phyloP scores from a whole-genome alignment of 257 asterid species.

The Penstemon davidsonii region DNA sequence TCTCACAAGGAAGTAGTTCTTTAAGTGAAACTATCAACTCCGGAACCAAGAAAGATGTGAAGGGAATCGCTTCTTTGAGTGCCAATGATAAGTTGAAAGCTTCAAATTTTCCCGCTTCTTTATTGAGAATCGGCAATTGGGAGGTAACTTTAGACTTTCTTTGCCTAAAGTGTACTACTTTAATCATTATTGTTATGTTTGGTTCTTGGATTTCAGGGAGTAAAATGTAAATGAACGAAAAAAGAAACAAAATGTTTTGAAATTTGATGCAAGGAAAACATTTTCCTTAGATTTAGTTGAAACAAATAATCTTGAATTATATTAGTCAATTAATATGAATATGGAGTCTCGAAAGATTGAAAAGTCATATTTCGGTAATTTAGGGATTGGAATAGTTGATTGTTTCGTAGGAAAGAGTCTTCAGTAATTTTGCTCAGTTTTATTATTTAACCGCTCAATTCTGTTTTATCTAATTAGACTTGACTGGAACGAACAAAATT shows the following conservation, averaged over 20 bases:
- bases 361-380: no score
- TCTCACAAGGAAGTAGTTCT: constrained; percentile 35
- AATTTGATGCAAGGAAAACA: no score
- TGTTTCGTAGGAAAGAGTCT: neutral
- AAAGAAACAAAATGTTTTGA: neutral
- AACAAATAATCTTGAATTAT: neutral
- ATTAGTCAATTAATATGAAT: neutral
- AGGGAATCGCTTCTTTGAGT: constrained; percentile 37
- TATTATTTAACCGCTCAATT: neutral
- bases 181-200: neutral
- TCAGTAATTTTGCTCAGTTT: constrained; percentile 3
- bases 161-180: constrained; percentile 1
- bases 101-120: constrained; percentile 63
- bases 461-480: neutral
- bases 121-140: constrained; percentile 79
- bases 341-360: neutral
- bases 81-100: constrained; percentile 78
- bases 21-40: constrained; percentile 26
- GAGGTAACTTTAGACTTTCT: constrained; percentile 51
- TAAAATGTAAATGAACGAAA: neutral
- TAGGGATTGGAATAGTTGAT: no score
- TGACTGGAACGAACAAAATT: neutral
- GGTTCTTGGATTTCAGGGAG: neutral
- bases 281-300: no score
- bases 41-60: constrained; percentile 38